Evolutionary conservation across 2,329 filamentous ascomycete species (phyloP).

Genomic region (Alternaria infectoria): DNA sequence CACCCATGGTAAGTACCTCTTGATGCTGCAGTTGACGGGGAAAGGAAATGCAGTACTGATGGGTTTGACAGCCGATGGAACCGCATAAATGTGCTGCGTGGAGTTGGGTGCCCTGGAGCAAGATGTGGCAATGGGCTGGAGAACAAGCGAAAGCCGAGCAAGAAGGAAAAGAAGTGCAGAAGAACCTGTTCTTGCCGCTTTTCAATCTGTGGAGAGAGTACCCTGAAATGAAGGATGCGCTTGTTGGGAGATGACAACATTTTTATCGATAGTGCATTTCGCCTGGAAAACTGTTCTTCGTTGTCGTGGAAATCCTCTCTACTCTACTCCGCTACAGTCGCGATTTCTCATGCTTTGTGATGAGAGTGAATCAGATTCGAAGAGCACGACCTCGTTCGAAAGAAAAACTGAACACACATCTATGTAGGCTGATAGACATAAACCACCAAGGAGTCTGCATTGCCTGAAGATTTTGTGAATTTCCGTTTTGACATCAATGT

Average conservation of each 20-base stretch:
- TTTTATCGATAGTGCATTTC: background rate
- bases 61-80: slow-evolving; percentile 47
- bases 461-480: background rate
- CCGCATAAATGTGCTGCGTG: slow-evolving; percentile 63
- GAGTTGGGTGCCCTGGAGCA: slow-evolving; percentile 60
- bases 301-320: background rate
- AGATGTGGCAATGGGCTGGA: slow-evolving; percentile 50
- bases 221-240: slow-evolving; percentile 34
- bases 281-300: background rate
- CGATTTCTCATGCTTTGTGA: background rate
- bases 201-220: slow-evolving; percentile 51
- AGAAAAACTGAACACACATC: background rate
- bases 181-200: slow-evolving; percentile 56
- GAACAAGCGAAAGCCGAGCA: slow-evolving; percentile 39
- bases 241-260: slow-evolving; percentile 13
- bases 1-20: slow-evolving; percentile 59
- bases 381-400: background rate
- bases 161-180: slow-evolving; percentile 32
- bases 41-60: background rate
- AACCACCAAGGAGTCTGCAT: background rate
- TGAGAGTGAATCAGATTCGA: background rate
- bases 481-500: background rate
- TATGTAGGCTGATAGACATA: background rate
- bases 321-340: background rate
- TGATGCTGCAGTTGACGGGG: background rate